phyloP scores from a whole-genome alignment of 164 flowering plant species.

The Taxillus chinensis region DNA sequence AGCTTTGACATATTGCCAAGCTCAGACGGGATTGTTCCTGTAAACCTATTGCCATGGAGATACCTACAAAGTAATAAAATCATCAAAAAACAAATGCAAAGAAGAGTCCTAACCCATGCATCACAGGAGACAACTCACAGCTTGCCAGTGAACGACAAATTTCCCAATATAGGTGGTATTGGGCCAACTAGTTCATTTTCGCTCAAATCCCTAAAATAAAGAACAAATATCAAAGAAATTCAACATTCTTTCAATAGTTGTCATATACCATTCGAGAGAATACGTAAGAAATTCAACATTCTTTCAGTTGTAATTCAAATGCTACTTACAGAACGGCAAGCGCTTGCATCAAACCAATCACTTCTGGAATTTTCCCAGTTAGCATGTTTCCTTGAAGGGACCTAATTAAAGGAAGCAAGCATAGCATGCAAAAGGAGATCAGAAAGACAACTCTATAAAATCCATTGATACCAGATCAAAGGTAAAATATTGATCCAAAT shows the following conservation, averaged over 20 bases:
- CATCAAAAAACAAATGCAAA: neutral
- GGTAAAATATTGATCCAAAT: neutral
- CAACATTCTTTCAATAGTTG: too few relatives aligned
- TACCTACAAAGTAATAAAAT: constrained; percentile 34
- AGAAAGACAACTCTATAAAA: too few relatives aligned
- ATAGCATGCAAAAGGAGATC: neutral
- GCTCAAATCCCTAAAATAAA: constrained; percentile 64
- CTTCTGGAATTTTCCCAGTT: constrained; percentile 84
- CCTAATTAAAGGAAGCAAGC: constrained; percentile 20
- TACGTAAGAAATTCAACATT: too few relatives aligned
- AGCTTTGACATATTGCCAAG: constrained; percentile 93
- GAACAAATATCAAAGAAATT: neutral
- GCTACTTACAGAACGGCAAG: constrained; percentile 83
- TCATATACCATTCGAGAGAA: too few relatives aligned
- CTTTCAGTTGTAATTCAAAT: too few relatives aligned
- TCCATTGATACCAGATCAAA: too few relatives aligned
- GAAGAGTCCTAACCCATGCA: too few relatives aligned
- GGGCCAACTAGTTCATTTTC: constrained; percentile 80
- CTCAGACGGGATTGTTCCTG: constrained; percentile 87
- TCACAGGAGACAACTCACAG: constrained; percentile 37
- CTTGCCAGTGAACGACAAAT: constrained; percentile 80
- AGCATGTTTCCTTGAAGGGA: constrained; percentile 87
- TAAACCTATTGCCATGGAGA: constrained; percentile 79
- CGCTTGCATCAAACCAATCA: constrained; percentile 97
- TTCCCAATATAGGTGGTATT: constrained; percentile 86